A percentile compares a stretch with the other conserved stretches of the same genome.
phyloP scores from a whole-genome alignment of 2,329 filamentous ascomycete genomes.

The Talaromyces sp. region DNA sequence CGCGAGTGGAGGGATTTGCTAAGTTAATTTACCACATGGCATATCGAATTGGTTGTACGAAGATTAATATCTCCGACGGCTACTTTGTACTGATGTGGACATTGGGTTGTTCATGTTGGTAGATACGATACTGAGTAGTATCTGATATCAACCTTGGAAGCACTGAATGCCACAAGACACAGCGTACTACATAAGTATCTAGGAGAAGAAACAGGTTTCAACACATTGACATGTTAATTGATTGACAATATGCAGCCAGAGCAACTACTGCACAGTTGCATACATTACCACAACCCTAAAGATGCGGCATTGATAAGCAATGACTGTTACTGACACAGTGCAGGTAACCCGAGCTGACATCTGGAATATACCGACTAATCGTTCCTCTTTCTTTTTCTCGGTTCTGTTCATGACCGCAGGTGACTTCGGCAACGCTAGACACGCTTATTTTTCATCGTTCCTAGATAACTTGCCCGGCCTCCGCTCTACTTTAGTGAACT shows the following conservation, averaged over 20 bases:
- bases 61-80: background rate
- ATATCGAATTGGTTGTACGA: background rate
- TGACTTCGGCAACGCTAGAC: background rate
- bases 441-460: background rate
- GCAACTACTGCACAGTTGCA: background rate
- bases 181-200: background rate
- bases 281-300: background rate
- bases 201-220: background rate
- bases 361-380: background rate
- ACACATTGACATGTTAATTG: background rate
- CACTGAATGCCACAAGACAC: background rate
- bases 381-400: background rate
- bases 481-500: background rate
- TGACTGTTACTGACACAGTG: background rate
- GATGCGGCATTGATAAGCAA: background rate
- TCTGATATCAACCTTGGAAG: background rate
- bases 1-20: background rate
- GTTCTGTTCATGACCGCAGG: background rate
- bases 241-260: background rate
- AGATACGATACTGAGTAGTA: background rate
- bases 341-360: background rate
- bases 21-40: background rate
- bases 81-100: background rate
- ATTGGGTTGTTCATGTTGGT: background rate
- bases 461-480: background rate